phyloP scores from a whole-genome alignment of 1,284 basidiomycete species.

The Moesziomyces aphidis region DNA sequence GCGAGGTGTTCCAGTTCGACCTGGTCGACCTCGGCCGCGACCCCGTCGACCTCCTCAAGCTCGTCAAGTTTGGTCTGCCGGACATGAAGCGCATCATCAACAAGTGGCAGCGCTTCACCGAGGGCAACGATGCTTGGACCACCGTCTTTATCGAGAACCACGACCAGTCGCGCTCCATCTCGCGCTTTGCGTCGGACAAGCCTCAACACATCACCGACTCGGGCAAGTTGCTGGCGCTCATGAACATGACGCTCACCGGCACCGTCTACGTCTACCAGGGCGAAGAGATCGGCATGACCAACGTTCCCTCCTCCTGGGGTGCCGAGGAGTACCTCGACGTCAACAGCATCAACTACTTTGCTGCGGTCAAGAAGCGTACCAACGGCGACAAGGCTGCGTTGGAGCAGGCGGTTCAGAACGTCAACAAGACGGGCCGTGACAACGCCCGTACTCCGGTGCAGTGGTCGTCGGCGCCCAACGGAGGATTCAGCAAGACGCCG shows the following conservation, averaged over 20 bases:
- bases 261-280: slow-evolving; percentile 81
- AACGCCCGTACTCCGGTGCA: slow-evolving; percentile 78
- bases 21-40: slow-evolving; percentile 72
- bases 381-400: slow-evolving; percentile 66
- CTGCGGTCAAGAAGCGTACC: slow-evolving; percentile 26
- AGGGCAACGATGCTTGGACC: slow-evolving; percentile 51
- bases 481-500: slow-evolving; percentile 75
- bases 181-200: slow-evolving; percentile 76
- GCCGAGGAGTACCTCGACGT: slow-evolving; percentile 72
- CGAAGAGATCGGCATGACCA: slow-evolving; percentile 74
- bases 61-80: slow-evolving; percentile 72
- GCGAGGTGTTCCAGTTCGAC: slow-evolving; percentile 75
- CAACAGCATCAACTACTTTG: slow-evolving; percentile 55
- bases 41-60: slow-evolving; percentile 69
- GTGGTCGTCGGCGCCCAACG: slow-evolving; percentile 75
- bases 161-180: slow-evolving; percentile 74
- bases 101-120: slow-evolving; percentile 73
- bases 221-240: slow-evolving; percentile 76
- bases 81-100: slow-evolving; percentile 74
- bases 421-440: slow-evolving; percentile 77
- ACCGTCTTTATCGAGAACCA: slow-evolving; percentile 74
- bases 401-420: slow-evolving; percentile 68
- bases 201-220: slow-evolving; percentile 73
- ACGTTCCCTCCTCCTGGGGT: slow-evolving; percentile 76
- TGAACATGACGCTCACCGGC: slow-evolving; percentile 75